These are phyloP conservation scores for Krasilnikovozyma curviuscula DNA, from an alignment of 768 basidiomycete species.

Conservation along the genomic window DNA sequence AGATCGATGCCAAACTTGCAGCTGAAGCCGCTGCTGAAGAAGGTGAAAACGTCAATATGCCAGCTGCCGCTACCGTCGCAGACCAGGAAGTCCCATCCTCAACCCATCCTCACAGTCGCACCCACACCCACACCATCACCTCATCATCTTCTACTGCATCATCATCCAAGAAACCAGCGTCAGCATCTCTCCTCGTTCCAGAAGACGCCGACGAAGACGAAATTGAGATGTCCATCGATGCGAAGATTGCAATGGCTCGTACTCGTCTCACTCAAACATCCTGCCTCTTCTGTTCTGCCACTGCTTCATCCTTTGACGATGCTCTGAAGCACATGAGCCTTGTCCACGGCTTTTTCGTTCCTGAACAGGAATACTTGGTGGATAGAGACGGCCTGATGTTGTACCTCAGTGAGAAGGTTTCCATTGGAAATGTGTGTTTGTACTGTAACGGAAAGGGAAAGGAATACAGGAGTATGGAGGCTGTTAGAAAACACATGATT, in stretches of 20 bases:
- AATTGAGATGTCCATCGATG: constrained; percentile 42
- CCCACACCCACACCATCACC: no score
- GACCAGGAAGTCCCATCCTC: background rate
- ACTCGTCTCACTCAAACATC: constrained; percentile 41
- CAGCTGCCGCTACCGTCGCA: constrained; percentile 2
- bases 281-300: constrained; percentile 66
- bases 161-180: background rate
- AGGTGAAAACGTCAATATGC: constrained; percentile 18
- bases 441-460: constrained; percentile 59
- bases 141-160: background rate
- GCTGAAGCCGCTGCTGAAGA: constrained; percentile 3
- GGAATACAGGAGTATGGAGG: constrained; percentile 66
- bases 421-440: constrained; percentile 80
- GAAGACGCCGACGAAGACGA: constrained; percentile 33
- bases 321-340: constrained; percentile 74
- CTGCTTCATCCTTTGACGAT: constrained; percentile 33
- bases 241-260: constrained; percentile 52
- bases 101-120: constrained; percentile 3
- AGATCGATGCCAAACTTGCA: constrained; percentile 26
- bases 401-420: constrained; percentile 82
- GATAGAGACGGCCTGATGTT: constrained; percentile 61
- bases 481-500: constrained; percentile 83
- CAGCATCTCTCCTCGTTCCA: constrained; percentile 4
- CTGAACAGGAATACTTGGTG: constrained; percentile 74
- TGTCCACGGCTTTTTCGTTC: constrained; percentile 83